Percentiles rank a stretch among this genome's conserved stretches.
Evolutionary conservation across 305 asterid genomes (phyloP).

Genomic region (Fraxinus paxiana): DNA sequence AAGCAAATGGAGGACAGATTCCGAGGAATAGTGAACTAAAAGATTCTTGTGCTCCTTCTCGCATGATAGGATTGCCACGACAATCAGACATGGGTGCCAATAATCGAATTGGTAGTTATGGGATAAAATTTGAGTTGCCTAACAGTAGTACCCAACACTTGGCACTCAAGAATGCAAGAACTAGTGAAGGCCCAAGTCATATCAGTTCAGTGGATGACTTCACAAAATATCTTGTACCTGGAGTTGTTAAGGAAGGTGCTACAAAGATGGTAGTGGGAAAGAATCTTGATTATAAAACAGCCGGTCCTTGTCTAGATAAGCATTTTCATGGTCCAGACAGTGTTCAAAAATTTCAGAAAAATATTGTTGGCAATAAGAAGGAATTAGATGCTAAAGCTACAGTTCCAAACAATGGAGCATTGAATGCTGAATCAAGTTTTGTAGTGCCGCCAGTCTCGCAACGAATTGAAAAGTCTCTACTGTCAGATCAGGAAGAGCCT

Average conservation of each 20-base stretch:
- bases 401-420: conserved; percentile 21
- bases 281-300: conserved; percentile 18
- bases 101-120: conserved; percentile 26
- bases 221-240: conserved; percentile 22
- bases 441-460: conserved; percentile 7
- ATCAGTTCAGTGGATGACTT: conserved; percentile 26
- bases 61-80: conserved; percentile 27
- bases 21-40: conserved; percentile 29
- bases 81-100: conserved; percentile 25
- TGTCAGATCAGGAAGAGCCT: conserved; percentile 39
- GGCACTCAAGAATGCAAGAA: conserved; percentile 25
- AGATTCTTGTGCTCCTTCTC: conserved; percentile 24
- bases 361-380: conserved; percentile 22
- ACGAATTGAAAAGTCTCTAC: conserved; percentile 22
- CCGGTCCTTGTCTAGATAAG: conserved; percentile 22
- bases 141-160: conserved; percentile 29
- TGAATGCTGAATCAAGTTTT: conserved; percentile 25
- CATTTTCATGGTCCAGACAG: conserved; percentile 20
- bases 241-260: conserved; percentile 22
- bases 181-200: conserved; percentile 19
- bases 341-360: conserved; percentile 25
- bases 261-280: conserved; percentile 28
- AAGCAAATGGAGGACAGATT: conserved; percentile 27
- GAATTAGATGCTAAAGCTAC: conserved; percentile 22
- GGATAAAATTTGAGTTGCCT: conserved; percentile 37